Evolutionary conservation across 73 alveolate species (phyloP), one percentile per base, ranked within the genome.

Genomic region (Paramecium sonneborni): DNA sequence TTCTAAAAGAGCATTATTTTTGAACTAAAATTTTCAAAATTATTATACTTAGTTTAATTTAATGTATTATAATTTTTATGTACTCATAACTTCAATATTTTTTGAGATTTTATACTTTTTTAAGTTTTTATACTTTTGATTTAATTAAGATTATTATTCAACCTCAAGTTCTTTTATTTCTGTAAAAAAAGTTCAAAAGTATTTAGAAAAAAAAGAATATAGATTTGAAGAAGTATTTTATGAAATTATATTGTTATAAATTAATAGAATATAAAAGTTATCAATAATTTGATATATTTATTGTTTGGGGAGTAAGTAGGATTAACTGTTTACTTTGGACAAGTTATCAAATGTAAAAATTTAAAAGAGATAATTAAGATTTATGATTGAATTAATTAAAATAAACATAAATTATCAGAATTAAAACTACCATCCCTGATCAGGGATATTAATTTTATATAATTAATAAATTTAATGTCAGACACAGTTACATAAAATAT

Each of bases 341-440:
- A 52, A 52, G 68, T 52, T 52, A 5, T n/a, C 9, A 5, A 18
- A 18, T 52, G 8, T 14, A 52, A 3, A 52, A 3, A 18, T 18
- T 52, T 52, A 52, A 52, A 52, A 6, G 26, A 52, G 30, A 52
- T 52, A 18, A 52, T 23, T 14, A 52, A 15, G 30, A 52, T 52
- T 52, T 52, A 18, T 52, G 34, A 18, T 3, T 52, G 34, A 0
- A 52, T 52, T 52, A 52, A 52, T 52, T 52, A 52, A 52, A 52
- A 52, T 52, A 52, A 46, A 52, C 46, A 62, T 62, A 62, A 62
- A 23, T 62, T 26, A 62, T 62, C 84, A 62, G 84, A 62, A 62
- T 30, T 62, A 30, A 62, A 62, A 15, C 84, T 26, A 26, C 10
- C 84, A 62, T 62, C 84, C 84, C 84, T 62, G 84, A 62, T 62